Evolutionary conservation across 768 basidiomycete genomes (phyloP), one percentile per base, ranked within the genome.

Genomic region (Auriscalpium vulgare): DNA sequence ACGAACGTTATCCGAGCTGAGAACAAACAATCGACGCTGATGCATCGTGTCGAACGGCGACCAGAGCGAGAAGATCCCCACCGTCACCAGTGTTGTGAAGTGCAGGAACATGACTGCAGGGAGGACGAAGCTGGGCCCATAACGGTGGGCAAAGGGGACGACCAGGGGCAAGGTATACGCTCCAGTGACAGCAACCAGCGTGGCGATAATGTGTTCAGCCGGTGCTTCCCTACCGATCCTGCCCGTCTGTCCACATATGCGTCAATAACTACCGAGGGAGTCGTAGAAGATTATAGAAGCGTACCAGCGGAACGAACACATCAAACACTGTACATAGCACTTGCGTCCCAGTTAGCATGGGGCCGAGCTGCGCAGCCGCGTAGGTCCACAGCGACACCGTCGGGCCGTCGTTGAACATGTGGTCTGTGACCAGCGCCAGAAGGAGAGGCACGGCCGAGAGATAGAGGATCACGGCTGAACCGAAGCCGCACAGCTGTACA

Each of bases 241-340:
- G 19, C 94, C 94, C 0, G 88, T 91, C 87, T 90, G 60, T 7
- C 49, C 55, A 13, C 13, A 47, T n/a, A 3, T 29, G 40, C 58
- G 57, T 63, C 48, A 48, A 48, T 9, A 8, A 54, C 34, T 4
- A 35, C 36, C 47, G 11, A 35, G 17, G 10, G 38, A 21, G 10
- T 19, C 38, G n/a, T 17, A 49, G 55, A 37, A 10, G 8, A 1
- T 19, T 19, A 17, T 2, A 8, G 14, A 19, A 13, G 70, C 80
- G 51, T 59, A 88, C 88, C 64, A 97, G 70, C 8, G 95, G 95
- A 0, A 95, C 91, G 64, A 98, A 97, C 19, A 97, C 87, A 47
- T 95, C 89, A 45, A 91, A 62, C 3, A 87, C 81, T 6, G 82
- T 76, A 44, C 79, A 67, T 40, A 83, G 65, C 37, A 89, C 65